These are phyloP conservation scores for Tetracladium marchalianum DNA, from an alignment of 495 filamentous ascomycete genomes.

Conservation along the genomic window DNA sequence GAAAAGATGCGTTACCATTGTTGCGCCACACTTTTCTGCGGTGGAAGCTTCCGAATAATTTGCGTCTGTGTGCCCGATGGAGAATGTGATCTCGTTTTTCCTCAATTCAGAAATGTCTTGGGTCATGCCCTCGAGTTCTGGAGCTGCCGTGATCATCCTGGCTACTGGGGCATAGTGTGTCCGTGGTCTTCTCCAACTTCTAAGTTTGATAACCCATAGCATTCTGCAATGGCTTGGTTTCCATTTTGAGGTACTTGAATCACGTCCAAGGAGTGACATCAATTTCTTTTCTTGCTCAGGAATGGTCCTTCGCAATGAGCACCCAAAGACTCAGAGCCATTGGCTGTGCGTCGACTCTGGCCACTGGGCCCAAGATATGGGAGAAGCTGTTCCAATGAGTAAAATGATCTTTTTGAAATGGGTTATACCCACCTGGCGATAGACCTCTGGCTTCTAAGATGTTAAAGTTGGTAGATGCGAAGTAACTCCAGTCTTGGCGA, in stretches of 20 bases:
- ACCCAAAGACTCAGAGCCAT: slow-evolving; percentile 67
- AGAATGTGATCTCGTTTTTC: slow-evolving; percentile 49
- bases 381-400: too few species aligned
- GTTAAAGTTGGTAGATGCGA: slow-evolving; percentile 70
- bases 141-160: slow-evolving; percentile 64
- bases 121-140: slow-evolving; percentile 55
- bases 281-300: slow-evolving; percentile 55
- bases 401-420: too few species aligned
- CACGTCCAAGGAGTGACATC: slow-evolving; percentile 57
- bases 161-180: too few species aligned
- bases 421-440: slow-evolving; percentile 53
- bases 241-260: slow-evolving; percentile 40
- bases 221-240: slow-evolving; percentile 49
- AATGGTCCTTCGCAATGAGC: slow-evolving; percentile 80
- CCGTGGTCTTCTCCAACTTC: not conserved
- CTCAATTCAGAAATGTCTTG: slow-evolving; percentile 47
- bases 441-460: slow-evolving; percentile 55
- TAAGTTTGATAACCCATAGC: slow-evolving; percentile 48
- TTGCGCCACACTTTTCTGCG: slow-evolving; percentile 56
- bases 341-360: slow-evolving; percentile 30
- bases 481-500: slow-evolving; percentile 69
- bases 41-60: slow-evolving; percentile 59
- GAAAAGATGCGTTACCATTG: slow-evolving; percentile 78
- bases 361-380: slow-evolving; percentile 60
- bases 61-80: slow-evolving; percentile 70